These are phyloP conservation scores for Yarrowia divulgata DNA, from an alignment of 805 yeast species.

Conservation along the genomic window DNA sequence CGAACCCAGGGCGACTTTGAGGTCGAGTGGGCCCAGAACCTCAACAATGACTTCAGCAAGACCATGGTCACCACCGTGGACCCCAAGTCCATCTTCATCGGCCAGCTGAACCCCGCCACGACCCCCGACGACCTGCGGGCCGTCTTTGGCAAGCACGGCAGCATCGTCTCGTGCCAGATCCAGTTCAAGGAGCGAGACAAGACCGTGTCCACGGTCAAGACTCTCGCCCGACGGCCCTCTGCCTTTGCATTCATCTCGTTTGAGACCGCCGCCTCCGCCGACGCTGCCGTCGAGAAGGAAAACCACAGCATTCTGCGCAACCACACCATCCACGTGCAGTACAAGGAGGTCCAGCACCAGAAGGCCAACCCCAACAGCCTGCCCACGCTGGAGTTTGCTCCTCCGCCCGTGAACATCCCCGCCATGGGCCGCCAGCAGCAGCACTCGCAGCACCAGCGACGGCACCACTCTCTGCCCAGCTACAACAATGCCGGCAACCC, in stretches of 20 bases:
- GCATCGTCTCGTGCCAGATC: conserved; percentile 49
- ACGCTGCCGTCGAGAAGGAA: conserved; percentile 74
- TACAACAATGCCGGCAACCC: conserved; percentile 10
- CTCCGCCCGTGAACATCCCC: conserved; percentile 75
- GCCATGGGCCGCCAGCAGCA: conserved; percentile 22
- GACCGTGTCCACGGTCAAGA: neutral
- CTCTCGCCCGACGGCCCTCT: conserved; percentile 28
- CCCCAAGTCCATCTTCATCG: conserved; percentile 76
- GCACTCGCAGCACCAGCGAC: conserved; percentile 17
- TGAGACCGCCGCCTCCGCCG: conserved; percentile 73
- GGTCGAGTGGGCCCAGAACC: conserved; percentile 87
- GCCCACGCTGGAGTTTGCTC: conserved; percentile 66
- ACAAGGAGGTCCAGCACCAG: conserved; percentile 57
- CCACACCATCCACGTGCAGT: conserved; percentile 85
- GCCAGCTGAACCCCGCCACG: conserved; percentile 66
- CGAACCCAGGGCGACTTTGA: conserved; percentile 52
- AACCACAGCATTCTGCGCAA: conserved; percentile 78
- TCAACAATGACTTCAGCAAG: conserved; percentile 47
- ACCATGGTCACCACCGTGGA: conserved; percentile 61
- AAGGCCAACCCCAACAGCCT: conserved; percentile 42
- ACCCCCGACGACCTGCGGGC: conserved; percentile 62
- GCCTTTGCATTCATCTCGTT: conserved; percentile 76
- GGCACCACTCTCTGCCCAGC: conserved; percentile 26
- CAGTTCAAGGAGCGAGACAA: conserved; percentile 31
- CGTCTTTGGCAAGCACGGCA: conserved; percentile 74